Evolutionary conservation across 768 basidiomycete genomes (phyloP), one percentile per base, ranked within the genome.

Genomic region (Boletus coccyginus): DNA sequence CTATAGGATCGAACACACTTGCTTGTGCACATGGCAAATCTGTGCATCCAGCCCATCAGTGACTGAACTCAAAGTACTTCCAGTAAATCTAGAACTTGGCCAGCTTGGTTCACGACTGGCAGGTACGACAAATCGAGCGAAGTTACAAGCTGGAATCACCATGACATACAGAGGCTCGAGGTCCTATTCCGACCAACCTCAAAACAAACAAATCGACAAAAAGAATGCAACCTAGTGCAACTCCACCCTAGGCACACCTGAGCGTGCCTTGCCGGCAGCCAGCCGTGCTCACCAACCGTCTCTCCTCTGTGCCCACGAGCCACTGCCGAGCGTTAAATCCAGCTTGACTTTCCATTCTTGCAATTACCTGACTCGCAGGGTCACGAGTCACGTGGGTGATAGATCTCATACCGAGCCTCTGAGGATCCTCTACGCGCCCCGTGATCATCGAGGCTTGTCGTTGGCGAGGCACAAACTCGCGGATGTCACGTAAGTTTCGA

Each of bases 401-500:
- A 19, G 54, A 38, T 38, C 39, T 51, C 39, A 53, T 55, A 33
- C 36, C 5, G 9, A 11, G 16, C 38, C 31, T 41, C 33, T 16
- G 41, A 39, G 54, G 13, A 1, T 29, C 42, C 12, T 52, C 55
- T 7, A 45, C 39, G 10, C 21, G 44, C 2, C 33, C 36, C n/a
- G 50, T 17, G 21, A 41, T 21, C 17, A 38, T 45, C 43, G 50
- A 38, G 16, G 32, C 32, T 9, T 39, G 53, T 49, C 55, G 56
- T 38, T 60, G 68, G 17, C 63, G 57, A 55, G 68, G 67, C 14
- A 70, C 55, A 45, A 70, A 70, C 39, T 70, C 65, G 46, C 62
- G 68, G 49, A 68, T 56, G 52, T 60, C 62, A 17, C 52, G 57
- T 21, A 60, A 5, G 44, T 56, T 56, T 11, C 59, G 65, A 38